Evolutionary conservation across 371 early-diverging fungal genomes (phyloP), one percentile per base, ranked within the genome.

Genomic region (Lichtheimia ornata): DNA sequence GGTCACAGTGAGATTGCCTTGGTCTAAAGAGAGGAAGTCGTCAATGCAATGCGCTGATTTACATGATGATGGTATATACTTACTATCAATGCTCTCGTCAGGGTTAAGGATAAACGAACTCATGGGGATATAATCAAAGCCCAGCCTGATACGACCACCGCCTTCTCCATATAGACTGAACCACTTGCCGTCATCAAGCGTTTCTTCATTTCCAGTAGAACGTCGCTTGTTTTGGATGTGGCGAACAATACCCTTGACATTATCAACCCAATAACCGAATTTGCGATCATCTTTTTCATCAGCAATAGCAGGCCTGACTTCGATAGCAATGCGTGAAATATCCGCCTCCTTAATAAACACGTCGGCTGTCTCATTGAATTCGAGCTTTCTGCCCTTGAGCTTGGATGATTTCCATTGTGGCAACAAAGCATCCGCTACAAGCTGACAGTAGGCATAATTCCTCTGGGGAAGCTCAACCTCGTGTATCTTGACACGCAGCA

Each of bases 281-380:
- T 56, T 63, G 13, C 56, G 52, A 27, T 72, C 71, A 28, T 73
- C 70, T n/a, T 72, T 73, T 27, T 71, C 74, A 4, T 58, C 65
- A 0, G 50, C 24, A 20, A 59, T 42, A 6, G 66, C 62, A 5
- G 72, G 71, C 18, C 70, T 79, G 42, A 88, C 56, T 43, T 77
- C 66, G 43, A 88, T 73, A 1, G 76, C 73, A 14, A 88, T 63
- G 50, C 76, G 79, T n/a, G 86, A 80, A 20, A 81, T 84, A 12
- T 84, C 85, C 7, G 79, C 73, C 45, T 88, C 88, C 59, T 86
- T 86, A 30, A 88, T 70, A 61, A 86, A 84, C 0, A 84, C 82
- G 59, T 86, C 84, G 0, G 78, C 69, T 3, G 58, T 66, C 53
- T 72, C 74, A 15, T 73, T 67, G 45, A 77, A 73, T 1, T 57